Conservation (phyloP, 169 alveolate species). For the Besnoitia besnoiti region DNA sequence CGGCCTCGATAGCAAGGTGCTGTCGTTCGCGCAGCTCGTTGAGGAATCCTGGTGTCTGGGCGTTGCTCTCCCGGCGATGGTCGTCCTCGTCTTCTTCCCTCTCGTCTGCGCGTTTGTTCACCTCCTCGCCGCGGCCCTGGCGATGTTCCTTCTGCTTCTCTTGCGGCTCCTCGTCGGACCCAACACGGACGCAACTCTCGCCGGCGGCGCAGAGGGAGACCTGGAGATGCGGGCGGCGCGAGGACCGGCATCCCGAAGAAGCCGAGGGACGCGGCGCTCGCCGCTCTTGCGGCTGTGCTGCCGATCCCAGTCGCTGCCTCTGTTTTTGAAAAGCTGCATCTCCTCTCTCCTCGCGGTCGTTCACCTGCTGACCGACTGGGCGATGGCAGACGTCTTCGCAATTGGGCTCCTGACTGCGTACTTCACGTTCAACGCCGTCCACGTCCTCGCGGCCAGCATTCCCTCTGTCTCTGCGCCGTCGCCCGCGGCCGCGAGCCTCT, state of each 20-base stretch:
- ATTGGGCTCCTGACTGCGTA: conserved; percentile 47
- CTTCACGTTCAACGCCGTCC: conserved; percentile 44
- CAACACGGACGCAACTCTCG: neutral
- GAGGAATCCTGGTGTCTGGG: conserved; percentile 48
- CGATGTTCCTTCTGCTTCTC: neutral
- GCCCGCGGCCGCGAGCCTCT: neutral
- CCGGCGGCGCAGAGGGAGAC: neutral
- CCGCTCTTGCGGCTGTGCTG: neutral
- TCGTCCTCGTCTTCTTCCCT: conserved; percentile 40
- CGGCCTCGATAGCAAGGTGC: conserved; percentile 29
- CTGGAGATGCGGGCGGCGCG: neutral
- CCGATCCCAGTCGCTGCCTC: neutral
- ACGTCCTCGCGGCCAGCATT: conserved; percentile 43
- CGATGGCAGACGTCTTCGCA: conserved; percentile 62
- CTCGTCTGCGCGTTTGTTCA: conserved; percentile 7
- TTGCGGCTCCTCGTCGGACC: neutral
- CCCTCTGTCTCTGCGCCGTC: conserved; percentile 29
- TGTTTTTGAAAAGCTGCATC: neutral
- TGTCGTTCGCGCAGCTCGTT: conserved; percentile 36
- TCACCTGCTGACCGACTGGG: conserved; percentile 13
- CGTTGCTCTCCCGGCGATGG: neutral
- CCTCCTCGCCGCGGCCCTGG: neutral
- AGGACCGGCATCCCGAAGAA: too few species aligned
- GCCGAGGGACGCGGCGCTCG: neutral
- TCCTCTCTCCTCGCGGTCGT: neutral